Conservation (phyloP, 148 eudicot species). For the Amaranthus hypochondriacus region DNA sequence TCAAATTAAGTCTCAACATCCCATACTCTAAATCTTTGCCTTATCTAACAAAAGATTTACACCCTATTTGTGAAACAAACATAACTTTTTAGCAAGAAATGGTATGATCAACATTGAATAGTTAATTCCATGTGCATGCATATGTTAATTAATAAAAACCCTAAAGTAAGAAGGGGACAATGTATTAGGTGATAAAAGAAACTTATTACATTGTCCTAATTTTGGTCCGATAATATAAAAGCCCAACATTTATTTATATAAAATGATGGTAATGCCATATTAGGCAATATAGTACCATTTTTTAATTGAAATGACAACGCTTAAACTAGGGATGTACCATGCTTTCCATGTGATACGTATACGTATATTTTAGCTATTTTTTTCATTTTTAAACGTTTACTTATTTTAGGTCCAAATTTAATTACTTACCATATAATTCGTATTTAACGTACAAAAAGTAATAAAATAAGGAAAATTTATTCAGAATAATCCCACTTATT, state of each 20-base stretch:
- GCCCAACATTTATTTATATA: background rate
- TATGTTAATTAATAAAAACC: slow-evolving; percentile 4
- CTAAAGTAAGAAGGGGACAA: slow-evolving; percentile 8
- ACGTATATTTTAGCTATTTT: too few relatives aligned
- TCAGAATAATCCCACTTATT: too few relatives aligned
- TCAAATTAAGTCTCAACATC: too few relatives aligned
- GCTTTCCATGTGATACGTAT: background rate
- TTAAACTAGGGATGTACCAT: slow-evolving; percentile 7
- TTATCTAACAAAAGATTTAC: background rate
- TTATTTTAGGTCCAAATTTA: too few relatives aligned
- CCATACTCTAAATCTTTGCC: background rate
- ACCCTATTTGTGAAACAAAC: background rate
- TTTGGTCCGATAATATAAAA: background rate
- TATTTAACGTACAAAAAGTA: too few relatives aligned
- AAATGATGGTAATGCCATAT: background rate
- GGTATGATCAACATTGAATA: background rate
- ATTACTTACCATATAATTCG: too few relatives aligned
- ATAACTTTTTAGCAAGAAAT: slow-evolving; percentile 2
- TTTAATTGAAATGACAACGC: background rate
- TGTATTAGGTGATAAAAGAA: slow-evolving; percentile 9
- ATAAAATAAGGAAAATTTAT: too few relatives aligned
- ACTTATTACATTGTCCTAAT: background rate
- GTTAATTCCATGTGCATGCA: slow-evolving; percentile 12
- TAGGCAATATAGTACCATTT: slow-evolving; percentile 1
- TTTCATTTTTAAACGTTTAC: too few relatives aligned